Percentiles rank a stretch among this genome's conserved stretches.
Evolutionary conservation across 176 grass and related monocot species (phyloP).

Genomic region (Hordeum vulgare): DNA sequence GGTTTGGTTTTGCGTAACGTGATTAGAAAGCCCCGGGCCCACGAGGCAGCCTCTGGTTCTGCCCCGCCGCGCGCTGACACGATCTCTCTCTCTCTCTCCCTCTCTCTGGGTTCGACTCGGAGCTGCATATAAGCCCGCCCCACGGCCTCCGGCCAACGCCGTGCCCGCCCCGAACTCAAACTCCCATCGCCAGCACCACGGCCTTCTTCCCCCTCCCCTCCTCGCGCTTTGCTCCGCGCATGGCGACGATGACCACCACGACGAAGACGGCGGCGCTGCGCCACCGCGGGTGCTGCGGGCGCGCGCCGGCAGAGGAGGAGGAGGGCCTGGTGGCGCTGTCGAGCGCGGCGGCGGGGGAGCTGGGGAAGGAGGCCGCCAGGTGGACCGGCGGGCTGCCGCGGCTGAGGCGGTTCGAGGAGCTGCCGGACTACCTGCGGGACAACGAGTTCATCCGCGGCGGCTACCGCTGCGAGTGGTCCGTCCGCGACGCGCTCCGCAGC

Average conservation of each 20-base stretch:
- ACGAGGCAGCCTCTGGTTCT: no score
- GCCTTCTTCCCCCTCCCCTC: no score
- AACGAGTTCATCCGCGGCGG: slow-evolving; percentile 78
- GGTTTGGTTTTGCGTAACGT: no score
- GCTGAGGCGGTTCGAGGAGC: slow-evolving; percentile 70
- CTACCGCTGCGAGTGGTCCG: slow-evolving; percentile 86
- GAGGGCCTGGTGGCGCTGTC: background rate
- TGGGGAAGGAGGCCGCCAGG: background rate
- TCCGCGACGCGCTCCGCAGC: slow-evolving; percentile 82
- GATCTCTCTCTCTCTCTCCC: background rate
- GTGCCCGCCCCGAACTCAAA: background rate
- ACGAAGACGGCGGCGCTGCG: background rate
- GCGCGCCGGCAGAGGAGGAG: background rate
- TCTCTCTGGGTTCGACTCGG: background rate
- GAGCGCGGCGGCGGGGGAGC: background rate
- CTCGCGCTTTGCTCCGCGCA: background rate
- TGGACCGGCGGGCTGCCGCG: background rate
- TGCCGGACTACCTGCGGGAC: slow-evolving; percentile 86
- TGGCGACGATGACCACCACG: slow-evolving; percentile 1
- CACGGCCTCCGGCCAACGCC: background rate
- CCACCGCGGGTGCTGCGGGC: background rate
- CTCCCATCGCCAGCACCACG: background rate
- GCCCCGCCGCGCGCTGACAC: no score
- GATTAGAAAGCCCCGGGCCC: no score
- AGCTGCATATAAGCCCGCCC: background rate